phyloP scores from a whole-genome alignment of 1,284 basidiomycete genomes.

The Marasmius oreades region DNA sequence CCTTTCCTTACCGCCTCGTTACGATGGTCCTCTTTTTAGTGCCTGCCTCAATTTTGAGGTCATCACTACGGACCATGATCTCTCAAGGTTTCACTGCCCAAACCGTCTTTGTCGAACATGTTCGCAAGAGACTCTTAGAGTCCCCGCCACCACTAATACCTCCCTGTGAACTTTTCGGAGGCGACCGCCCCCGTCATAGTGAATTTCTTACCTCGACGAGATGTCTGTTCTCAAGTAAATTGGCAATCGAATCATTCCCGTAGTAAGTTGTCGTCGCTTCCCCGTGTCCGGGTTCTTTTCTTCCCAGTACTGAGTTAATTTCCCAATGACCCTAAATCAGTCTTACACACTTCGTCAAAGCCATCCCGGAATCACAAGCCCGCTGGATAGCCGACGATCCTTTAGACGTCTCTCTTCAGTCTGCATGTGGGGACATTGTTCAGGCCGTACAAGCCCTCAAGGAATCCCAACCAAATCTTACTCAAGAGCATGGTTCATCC shows the following conservation, averaged over 20 bases:
- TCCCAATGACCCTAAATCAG: neutral
- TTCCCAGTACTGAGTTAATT: neutral
- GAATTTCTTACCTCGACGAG: conserved; percentile 13
- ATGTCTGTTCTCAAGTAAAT: conserved; percentile 19
- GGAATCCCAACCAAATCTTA: conserved; percentile 14
- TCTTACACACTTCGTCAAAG: conserved; percentile 14
- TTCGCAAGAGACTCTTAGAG: conserved; percentile 14
- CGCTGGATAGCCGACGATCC: conserved; percentile 12
- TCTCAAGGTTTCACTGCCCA: conserved; percentile 15
- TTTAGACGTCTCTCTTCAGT: conserved; percentile 8
- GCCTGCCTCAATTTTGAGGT: conserved; percentile 15
- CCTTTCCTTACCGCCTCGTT: no score
- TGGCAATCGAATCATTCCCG: conserved; percentile 17
- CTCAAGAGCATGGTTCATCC: conserved; percentile 8
- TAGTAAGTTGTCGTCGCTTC: conserved; percentile 15
- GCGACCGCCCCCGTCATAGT: conserved; percentile 4
- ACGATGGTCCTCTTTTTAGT: conserved; percentile 11
- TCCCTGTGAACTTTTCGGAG: conserved; percentile 12
- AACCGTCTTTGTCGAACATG: conserved; percentile 17
- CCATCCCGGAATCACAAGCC: conserved; percentile 9
- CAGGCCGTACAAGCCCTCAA: conserved; percentile 20
- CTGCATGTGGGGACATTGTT: conserved; percentile 17
- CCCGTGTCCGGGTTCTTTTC: no score
- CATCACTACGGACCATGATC: conserved; percentile 15
- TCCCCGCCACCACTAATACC: conserved; percentile 8